Evolutionary conservation across 2,329 filamentous ascomycete species (phyloP), one percentile per base, ranked within the genome.

Genomic region (Xylariaceae sp.): DNA sequence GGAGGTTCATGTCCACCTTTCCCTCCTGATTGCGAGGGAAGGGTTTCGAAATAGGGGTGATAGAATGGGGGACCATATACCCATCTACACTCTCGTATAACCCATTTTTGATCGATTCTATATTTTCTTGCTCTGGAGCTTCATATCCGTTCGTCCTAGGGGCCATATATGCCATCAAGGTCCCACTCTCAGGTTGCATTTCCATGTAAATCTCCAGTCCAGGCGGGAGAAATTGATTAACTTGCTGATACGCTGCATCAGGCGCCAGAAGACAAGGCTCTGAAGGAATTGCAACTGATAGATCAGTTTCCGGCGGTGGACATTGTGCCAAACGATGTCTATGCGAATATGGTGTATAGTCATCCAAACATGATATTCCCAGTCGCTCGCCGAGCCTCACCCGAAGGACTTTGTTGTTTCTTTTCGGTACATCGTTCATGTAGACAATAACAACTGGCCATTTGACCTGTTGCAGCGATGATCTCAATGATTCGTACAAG

Each of bases 381-480:
- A 83, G 67, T 3, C 81, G 72, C 49, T 82, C 73, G 0, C 72
- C 76, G 4, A 84, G 68, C 57, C 73, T 77, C 61, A 83, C 81
- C 2, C 81, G 76, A 18, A 83, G 67, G n/a, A 83, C 70, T 59
- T 84, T 84, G 70, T 81, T 81, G 66, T 83, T 83, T 29, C 73
- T 77, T 53, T 78, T 82, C 1, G 82, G 79, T 0, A 81, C 67
- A 33, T 76, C 76, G 24, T 82, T 72, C 81, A 84, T 83, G 64
- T 81, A 83, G 0, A 77, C 74, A 15, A 83, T 66, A 24, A 81
- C 53, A 0, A 72, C 70, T 0, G 81, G 81, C 73, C 78, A 78
- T 60, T 84, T 84, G 8, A 74, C 76, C 53, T 79, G 75, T 45
- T 81, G 78, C 10, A 84, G 68, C 0, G 75, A 75, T 1, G 72